Conservation (phyloP, 2,329 filamentous ascomycete genomes). For the Rhinocladiella similis region DNA sequence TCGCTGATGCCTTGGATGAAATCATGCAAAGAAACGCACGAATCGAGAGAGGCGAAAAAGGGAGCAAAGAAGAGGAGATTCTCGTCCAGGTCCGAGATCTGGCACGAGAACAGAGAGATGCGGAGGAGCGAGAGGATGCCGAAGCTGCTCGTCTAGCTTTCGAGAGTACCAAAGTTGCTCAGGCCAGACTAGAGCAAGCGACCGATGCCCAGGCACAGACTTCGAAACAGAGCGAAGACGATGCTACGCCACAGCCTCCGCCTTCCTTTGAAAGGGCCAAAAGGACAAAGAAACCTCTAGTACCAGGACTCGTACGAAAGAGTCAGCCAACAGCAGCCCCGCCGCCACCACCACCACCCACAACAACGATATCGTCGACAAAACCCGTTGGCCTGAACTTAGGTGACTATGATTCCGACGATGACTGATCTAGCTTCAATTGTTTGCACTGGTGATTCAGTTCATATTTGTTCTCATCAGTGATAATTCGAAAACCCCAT, state of each 20-base stretch:
- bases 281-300: conserved; percentile 85
- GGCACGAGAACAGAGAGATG: conserved; percentile 58
- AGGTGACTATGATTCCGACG: conserved; percentile 28
- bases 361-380: conserved; percentile 1
- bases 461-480: too few species aligned
- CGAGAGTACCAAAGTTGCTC: conserved; percentile 59
- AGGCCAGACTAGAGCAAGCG: conserved; percentile 55
- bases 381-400: conserved; percentile 21
- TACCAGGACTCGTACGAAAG: conserved; percentile 78
- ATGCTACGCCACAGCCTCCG: conserved; percentile 41
- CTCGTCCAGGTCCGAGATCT: conserved; percentile 58
- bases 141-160: conserved; percentile 81
- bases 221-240: conserved; percentile 30
- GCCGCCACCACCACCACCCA: conserved; percentile 1
- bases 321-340: conserved; percentile 7
- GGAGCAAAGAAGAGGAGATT: conserved; percentile 58
- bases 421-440: conserved; percentile 14
- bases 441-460: too few species aligned
- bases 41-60: conserved; percentile 72
- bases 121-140: conserved; percentile 77
- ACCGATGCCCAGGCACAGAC: conserved; percentile 43
- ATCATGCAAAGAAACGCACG: conserved; percentile 89
- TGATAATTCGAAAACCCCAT: too few species aligned
- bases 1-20: conserved; percentile 93
- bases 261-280: conserved; percentile 72